A percentile compares a stretch with the other conserved stretches of the same genome.
These are phyloP conservation scores for Claviceps pusilla DNA, from an alignment of 2,329 filamentous ascomycete species.

Conservation along the genomic window DNA sequence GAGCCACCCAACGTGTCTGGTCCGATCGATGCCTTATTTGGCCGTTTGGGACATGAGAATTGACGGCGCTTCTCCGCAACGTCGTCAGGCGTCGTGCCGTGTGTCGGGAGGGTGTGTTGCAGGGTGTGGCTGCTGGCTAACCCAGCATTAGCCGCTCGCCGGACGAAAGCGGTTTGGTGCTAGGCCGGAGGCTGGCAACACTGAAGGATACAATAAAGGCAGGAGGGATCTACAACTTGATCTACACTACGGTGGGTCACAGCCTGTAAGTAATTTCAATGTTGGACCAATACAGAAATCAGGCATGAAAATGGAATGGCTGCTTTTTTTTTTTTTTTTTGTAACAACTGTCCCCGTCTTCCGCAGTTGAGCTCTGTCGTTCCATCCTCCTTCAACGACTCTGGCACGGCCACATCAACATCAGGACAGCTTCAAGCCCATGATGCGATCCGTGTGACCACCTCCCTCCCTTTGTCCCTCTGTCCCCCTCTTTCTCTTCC, in stretches of 20 bases:
- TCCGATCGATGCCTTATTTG: not conserved
- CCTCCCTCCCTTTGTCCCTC: not conserved
- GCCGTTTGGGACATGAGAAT: not conserved
- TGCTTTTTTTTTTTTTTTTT: no score
- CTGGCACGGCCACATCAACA: not conserved
- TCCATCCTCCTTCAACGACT: no score
- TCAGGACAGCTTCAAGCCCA: not conserved
- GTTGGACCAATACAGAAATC: no score
- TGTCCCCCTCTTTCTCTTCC: no score
- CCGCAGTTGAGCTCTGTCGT: no score
- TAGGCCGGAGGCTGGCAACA: not conserved
- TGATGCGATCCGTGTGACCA: not conserved
- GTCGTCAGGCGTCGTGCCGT: not conserved
- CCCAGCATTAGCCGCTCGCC: not conserved
- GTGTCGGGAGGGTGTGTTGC: not conserved
- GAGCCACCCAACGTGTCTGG: no score
- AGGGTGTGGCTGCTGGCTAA: not conserved
- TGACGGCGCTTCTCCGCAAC: not conserved
- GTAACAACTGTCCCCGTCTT: no score
- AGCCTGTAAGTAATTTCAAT: no score
- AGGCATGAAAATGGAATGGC: no score
- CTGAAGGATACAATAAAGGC: no score
- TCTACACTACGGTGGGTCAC: not conserved
- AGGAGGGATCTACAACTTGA: not conserved
- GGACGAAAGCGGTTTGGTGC: not conserved